Conservation (phyloP, 306 rosid genomes). For the Purshia tridentata region DNA sequence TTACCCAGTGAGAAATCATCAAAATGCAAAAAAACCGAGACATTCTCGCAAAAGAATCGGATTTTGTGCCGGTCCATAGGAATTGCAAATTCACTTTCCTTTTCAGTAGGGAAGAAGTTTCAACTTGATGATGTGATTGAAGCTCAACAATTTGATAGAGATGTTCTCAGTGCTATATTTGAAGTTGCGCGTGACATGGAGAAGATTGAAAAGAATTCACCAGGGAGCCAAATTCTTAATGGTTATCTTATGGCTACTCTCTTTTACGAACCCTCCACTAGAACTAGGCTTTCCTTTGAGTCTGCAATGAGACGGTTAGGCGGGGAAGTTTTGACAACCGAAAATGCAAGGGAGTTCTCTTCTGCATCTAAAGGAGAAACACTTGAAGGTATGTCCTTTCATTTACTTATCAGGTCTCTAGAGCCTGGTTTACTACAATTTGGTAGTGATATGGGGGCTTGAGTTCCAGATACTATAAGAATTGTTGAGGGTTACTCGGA, state of each 20-base stretch:
- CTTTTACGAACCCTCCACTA: slow-evolving; percentile 89
- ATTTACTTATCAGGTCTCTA: not conserved
- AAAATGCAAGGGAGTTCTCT: slow-evolving; percentile 89
- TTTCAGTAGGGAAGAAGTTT: slow-evolving; percentile 55
- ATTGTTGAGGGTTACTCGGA: slow-evolving; percentile 89
- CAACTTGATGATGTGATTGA: slow-evolving; percentile 82
- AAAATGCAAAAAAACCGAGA: slow-evolving; percentile 25
- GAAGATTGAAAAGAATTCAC: slow-evolving; percentile 64
- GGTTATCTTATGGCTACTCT: slow-evolving; percentile 94
- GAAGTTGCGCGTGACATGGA: slow-evolving; percentile 81
- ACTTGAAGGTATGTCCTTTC: slow-evolving; percentile 64
- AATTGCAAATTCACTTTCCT: slow-evolving; percentile 42
- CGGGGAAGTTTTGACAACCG: slow-evolving; percentile 89
- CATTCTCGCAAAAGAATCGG: slow-evolving; percentile 22
- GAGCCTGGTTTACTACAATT: slow-evolving; percentile 3
- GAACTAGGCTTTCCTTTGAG: slow-evolving; percentile 90
- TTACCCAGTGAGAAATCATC: slow-evolving; percentile 26
- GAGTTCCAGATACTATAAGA: slow-evolving; percentile 73
- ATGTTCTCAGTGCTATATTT: slow-evolving; percentile 61
- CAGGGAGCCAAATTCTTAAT: slow-evolving; percentile 70
- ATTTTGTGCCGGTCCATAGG: slow-evolving; percentile 41
- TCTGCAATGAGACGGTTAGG: slow-evolving; percentile 96
- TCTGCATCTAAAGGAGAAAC: slow-evolving; percentile 96
- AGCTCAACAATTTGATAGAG: slow-evolving; percentile 80
- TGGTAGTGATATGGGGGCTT: slow-evolving; percentile 14